Evolutionary conservation across 1,284 basidiomycete genomes (phyloP).

Genomic region (Papiliotrema nemorosa): DNA sequence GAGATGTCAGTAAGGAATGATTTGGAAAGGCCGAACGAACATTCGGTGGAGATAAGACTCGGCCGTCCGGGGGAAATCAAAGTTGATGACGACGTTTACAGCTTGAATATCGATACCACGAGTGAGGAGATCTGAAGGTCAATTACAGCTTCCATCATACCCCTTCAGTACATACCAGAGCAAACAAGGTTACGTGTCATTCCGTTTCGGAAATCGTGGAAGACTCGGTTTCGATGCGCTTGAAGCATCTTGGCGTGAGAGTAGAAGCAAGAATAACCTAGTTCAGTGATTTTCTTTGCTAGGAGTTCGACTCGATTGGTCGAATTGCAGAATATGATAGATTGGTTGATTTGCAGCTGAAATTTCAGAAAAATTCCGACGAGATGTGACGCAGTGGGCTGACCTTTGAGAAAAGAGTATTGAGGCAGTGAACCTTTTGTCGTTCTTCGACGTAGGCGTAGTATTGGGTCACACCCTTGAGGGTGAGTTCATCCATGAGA

Average conservation of each 20-base stretch:
- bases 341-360: slow-evolving; percentile 98
- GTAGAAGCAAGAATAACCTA: slow-evolving; percentile 99
- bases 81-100: slow-evolving; percentile 99
- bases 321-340: slow-evolving; percentile 99
- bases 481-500: slow-evolving; percentile 98
- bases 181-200: slow-evolving; percentile 98
- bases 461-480: slow-evolving; percentile 98
- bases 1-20: slow-evolving; percentile 4
- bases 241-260: slow-evolving; percentile 99
- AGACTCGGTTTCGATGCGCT: slow-evolving; percentile 96
- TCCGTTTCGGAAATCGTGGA: slow-evolving; percentile 98
- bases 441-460: slow-evolving; percentile 99
- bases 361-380: slow-evolving; percentile 1
- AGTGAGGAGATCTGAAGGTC: slow-evolving; percentile 74
- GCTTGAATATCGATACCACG: slow-evolving; percentile 99
- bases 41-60: slow-evolving; percentile 90
- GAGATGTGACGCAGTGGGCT: slow-evolving; percentile 1
- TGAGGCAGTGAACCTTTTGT: slow-evolving; percentile 92
- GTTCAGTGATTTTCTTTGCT: slow-evolving; percentile 98
- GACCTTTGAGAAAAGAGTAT: slow-evolving; percentile 40
- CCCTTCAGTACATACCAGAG: slow-evolving; percentile 51
- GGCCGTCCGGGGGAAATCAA: slow-evolving; percentile 97
- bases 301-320: slow-evolving; percentile 98
- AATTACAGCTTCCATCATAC: neutral
- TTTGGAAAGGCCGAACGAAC: slow-evolving; percentile 15